Evolutionary conservation across 768 basidiomycete genomes (phyloP).

Genomic region (Melanogaster broomeanus): DNA sequence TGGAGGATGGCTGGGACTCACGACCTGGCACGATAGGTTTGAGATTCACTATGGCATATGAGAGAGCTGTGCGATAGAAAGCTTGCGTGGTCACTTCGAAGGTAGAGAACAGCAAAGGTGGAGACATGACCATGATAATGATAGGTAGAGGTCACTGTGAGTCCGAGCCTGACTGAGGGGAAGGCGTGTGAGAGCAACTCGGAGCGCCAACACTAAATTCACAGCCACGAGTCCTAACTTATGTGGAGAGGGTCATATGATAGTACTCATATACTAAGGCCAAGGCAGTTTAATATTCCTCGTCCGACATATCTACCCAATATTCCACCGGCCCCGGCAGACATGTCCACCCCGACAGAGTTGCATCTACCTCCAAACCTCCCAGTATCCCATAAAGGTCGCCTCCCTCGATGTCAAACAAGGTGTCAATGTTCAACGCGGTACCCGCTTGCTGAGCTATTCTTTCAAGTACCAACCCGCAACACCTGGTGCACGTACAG

Average conservation of each 20-base stretch:
- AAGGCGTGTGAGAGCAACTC: neutral
- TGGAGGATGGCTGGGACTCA: conserved; percentile 43
- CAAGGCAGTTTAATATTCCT: too few species aligned
- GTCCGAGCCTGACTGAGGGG: neutral
- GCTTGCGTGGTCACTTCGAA: conserved; percentile 78
- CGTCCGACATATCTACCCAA: too few species aligned
- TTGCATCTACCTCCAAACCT: conserved; percentile 76
- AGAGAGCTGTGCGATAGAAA: conserved; percentile 68
- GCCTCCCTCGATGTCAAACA: conserved; percentile 60
- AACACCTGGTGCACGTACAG: conserved; percentile 48
- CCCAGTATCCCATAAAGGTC: conserved; percentile 86
- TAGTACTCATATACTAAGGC: neutral
- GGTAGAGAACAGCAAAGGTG: conserved; percentile 66
- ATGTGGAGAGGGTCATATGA: conserved; percentile 3
- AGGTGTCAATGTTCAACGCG: conserved; percentile 56
- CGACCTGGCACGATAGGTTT: conserved; percentile 95
- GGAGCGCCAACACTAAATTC: neutral
- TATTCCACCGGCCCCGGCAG: conserved; percentile 1
- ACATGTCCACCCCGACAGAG: conserved; percentile 66
- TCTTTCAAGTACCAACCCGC: conserved; percentile 66
- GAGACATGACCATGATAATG: conserved; percentile 8
- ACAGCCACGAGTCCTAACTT: conserved; percentile 22
- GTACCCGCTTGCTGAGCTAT: conserved; percentile 81
- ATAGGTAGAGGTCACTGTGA: neutral
- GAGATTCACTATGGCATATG: conserved; percentile 90